Evolutionary conservation across 2,329 filamentous ascomycete genomes (phyloP), one percentile per base, ranked within the genome.

Genomic region (Calonectria hongkongensis): DNA sequence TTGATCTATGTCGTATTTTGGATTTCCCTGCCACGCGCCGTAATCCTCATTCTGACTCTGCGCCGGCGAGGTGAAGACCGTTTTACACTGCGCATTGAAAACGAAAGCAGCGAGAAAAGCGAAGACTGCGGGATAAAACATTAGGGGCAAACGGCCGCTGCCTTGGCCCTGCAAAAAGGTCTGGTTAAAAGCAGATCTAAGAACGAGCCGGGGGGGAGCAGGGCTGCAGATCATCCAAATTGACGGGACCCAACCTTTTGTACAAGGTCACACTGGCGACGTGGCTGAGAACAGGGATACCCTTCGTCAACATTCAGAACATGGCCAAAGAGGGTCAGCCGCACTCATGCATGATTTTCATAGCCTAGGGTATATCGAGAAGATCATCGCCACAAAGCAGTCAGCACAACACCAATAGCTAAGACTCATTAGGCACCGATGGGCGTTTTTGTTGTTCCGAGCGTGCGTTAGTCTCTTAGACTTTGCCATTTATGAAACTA

Each of bases 161-260:
- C 15, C n/a, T 13, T 21, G n/a, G 25, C 54, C 33, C 54, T 41
- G 33, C n/a, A 9, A 8, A 25, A 27, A 39, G 33, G 18, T 58
- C 21, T 39, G n/a, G 15, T 41, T 58, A n/a, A 58, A 25, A 16
- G n/a, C 33, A 41, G 54, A 27, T 41, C 21, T n/a, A 39, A 58
- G 21, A 58, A 58, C 2, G 54, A 58, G 33, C 54, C 33, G 54
- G 33, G 33, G n/a, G n/a, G 10, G 18, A n/a, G 30, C 30, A 58
- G 54, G 33, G 54, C 54, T 58, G 54, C 54, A 58, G 54, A 36
- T 39, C 21, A 58, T 41, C 54, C 33, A 27, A 27, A 16, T 7
- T 13, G 54, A 58, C 54, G 30, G 33, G 18, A 27, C 54, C 30
- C 54, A n/a, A 18, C 54, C 54, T 58, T 58, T 58, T 58, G 54